Base-by-base conservation (phyloP, 2,329 filamentous ascomycete species). In the Allantophomopsis cytisporea region DNA sequence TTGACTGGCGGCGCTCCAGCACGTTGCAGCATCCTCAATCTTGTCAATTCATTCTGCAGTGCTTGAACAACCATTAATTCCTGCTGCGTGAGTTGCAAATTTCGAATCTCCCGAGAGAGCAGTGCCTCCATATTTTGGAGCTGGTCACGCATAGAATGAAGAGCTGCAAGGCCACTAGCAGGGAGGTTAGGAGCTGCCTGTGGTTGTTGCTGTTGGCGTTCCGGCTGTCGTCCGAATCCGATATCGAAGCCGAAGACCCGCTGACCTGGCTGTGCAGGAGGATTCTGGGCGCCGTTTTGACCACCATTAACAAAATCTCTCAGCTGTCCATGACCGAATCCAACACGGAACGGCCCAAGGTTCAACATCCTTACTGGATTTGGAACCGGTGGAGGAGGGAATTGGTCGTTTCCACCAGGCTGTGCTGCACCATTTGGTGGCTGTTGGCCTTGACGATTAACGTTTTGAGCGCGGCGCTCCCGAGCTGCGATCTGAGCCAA, bases 311-410 rank as follows among this genome's bases (percentile, higher is more conserved):
- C 77, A 47, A 85, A 63, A 46, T 84, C 78, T 40, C 76, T 70
- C 28, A 84, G 68, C 42, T 84, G 73, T 15, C 65, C 58, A 59
- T 79, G 56, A 59, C 81, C 64, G 49, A 89, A 83, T 0, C 80
- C 83, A 16, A 91, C 63, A 20, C 83, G 68, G 23, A 91, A 63
- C 2, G 84, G 84, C 1, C 84, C 84, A 36, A 91, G 61, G 48
- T 84, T 81, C 50, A 81, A 78, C 40, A 84, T 67, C 33, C 21
- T 43, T 44, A 36, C 48, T 53, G n/a, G 49, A 38, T 44, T 46
- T 46, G 58, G 59, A 46, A 61, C 60, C 38, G 55, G 46, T 37
- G 38, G 48, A 28, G 49, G 54, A 36, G 50, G 23, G 23, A 28
- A 28, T 28, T 28, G 23, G 8, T 28, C 23, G 10, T 28, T 28